phyloP scores from a whole-genome alignment of 495 filamentous ascomycete genomes.

The Astrocystis sublimbata region DNA sequence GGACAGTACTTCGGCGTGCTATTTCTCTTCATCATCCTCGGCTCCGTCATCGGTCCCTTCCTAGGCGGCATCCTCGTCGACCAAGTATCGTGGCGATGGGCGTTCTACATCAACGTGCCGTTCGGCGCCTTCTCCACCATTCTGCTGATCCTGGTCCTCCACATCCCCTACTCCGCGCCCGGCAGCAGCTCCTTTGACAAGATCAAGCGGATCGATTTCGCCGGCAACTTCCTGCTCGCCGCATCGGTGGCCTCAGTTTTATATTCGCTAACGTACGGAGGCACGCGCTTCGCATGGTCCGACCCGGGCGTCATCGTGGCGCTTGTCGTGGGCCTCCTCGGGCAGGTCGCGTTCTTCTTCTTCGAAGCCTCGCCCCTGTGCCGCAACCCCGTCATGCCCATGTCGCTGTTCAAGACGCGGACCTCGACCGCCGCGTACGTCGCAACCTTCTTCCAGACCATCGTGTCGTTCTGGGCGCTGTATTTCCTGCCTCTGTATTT shows the following conservation, averaged over 20 bases:
- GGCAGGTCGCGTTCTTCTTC: slow-evolving; percentile 25
- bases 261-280: slow-evolving; percentile 34
- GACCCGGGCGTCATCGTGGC: slow-evolving; percentile 24
- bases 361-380: slow-evolving; percentile 33
- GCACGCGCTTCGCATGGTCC: slow-evolving; percentile 29
- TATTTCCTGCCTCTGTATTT: slow-evolving; percentile 56
- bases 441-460: slow-evolving; percentile 15
- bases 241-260: slow-evolving; percentile 34
- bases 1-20: slow-evolving; percentile 53
- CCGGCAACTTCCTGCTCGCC: slow-evolving; percentile 35
- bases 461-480: slow-evolving; percentile 35
- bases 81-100: slow-evolving; percentile 71
- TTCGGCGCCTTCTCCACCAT: slow-evolving; percentile 65
- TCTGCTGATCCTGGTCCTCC: slow-evolving; percentile 60
- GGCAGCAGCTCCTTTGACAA: background rate
- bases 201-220: slow-evolving; percentile 26
- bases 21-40: slow-evolving; percentile 46
- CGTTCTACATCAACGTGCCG: slow-evolving; percentile 78
- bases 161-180: background rate
- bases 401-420: slow-evolving; percentile 38
- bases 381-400: slow-evolving; percentile 35
- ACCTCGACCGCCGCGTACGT: slow-evolving; percentile 33
- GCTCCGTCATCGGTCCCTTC: slow-evolving; percentile 71
- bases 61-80: slow-evolving; percentile 60
- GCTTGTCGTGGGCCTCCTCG: slow-evolving; percentile 25